phyloP scores from a whole-genome alignment of 2,329 filamentous ascomycete species.

The Sordariomycetes sp. region DNA sequence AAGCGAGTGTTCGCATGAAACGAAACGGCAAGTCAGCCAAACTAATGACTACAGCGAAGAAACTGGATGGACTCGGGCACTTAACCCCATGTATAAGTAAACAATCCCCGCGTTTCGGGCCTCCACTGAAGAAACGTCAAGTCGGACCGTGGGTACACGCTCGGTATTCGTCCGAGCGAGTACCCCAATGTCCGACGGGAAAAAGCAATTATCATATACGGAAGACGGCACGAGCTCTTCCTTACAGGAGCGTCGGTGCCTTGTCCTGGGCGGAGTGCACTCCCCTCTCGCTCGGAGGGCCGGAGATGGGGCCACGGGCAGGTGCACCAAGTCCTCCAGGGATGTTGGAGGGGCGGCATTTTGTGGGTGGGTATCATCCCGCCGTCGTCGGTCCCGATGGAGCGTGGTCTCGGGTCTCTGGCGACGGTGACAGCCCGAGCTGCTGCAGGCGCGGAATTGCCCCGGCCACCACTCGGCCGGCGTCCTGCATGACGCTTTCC shows the following conservation, averaged over 20 bases:
- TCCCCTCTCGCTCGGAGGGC: background rate
- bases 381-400: constrained; percentile 3
- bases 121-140: background rate
- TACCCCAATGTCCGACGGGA: background rate
- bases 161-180: background rate
- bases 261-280: background rate
- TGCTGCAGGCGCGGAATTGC: background rate
- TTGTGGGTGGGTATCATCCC: background rate
- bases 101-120: background rate
- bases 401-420: constrained; percentile 1
- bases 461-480: too few relatives aligned
- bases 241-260: too few relatives aligned
- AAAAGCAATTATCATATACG: background rate
- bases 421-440: background rate
- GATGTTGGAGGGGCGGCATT: background rate
- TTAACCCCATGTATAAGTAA: background rate
- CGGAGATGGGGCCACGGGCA: background rate
- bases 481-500: too few relatives aligned
- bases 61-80: background rate
- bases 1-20: background rate
- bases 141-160: background rate
- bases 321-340: background rate
- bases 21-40: background rate
- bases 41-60: background rate
- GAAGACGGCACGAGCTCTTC: background rate